Conservation (phyloP, 306 rosid species). For the Lagenaria siceraria region DNA sequence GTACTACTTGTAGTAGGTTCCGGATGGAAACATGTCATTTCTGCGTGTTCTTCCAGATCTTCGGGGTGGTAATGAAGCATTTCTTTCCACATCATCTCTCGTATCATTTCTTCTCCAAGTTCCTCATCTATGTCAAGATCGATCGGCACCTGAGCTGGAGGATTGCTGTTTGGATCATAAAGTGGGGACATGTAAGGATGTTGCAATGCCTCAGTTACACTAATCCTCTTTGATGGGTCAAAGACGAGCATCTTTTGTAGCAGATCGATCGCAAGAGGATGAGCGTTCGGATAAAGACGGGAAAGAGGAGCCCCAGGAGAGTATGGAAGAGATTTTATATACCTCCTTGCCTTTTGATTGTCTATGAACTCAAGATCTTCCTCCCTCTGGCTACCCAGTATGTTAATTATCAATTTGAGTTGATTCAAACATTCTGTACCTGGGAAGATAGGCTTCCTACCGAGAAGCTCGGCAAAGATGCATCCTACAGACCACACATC, state of each 20-base stretch:
- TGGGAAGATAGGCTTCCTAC: slow-evolving; percentile 74
- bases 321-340: slow-evolving; percentile 48
- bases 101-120: slow-evolving; percentile 82
- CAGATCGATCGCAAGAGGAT: slow-evolving; percentile 72
- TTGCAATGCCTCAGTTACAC: slow-evolving; percentile 69
- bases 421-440: slow-evolving; percentile 90
- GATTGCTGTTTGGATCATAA: slow-evolving; percentile 61
- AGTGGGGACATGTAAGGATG: slow-evolving; percentile 85
- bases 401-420: slow-evolving; percentile 64
- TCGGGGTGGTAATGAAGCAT: slow-evolving; percentile 89
- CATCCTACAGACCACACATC: slow-evolving; percentile 98
- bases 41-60: slow-evolving; percentile 20
- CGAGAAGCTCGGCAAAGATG: slow-evolving; percentile 88
- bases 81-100: slow-evolving; percentile 96
- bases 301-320: slow-evolving; percentile 55
- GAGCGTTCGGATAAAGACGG: slow-evolving; percentile 58
- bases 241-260: slow-evolving; percentile 87
- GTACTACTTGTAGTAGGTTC: neutral
- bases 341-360: slow-evolving; percentile 70
- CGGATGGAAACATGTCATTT: slow-evolving; percentile 23
- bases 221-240: slow-evolving; percentile 85
- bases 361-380: slow-evolving; percentile 80
- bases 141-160: slow-evolving; percentile 68
- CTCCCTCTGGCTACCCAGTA: slow-evolving; percentile 87
- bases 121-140: slow-evolving; percentile 91